Base-by-base conservation (phyloP, 805 yeast species). In the Barnettozyma sucrosica region DNA sequence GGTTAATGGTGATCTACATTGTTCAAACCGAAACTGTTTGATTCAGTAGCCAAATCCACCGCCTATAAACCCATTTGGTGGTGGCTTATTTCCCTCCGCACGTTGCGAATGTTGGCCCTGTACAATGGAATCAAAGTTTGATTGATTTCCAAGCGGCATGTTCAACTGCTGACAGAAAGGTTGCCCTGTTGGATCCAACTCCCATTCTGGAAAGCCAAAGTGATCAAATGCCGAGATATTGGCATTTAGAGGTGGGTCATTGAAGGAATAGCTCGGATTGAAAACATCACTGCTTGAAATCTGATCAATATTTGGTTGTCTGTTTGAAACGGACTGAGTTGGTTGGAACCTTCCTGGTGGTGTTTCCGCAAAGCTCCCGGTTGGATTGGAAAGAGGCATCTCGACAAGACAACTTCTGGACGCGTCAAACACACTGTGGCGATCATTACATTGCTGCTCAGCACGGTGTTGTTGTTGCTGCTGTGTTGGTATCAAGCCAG, bases 141-240 rank as follows among this genome's bases (percentile, higher is more conserved):
- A 7, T 4, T 28, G 32, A 7, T n/a, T 28, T 16, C 32, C 32
- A 9, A 28, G 7, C 4, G n/a, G 32, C 14, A 8, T 9, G 14
- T 38, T 38, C n/a, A n/a, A n/a, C 2, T 30, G 8, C 18, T 37
- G 42, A 38, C 38, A 37, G 11, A 44, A 30, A 16, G 23, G 24
- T 23, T 16, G 33, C 11, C 30, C 41, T 36, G 46, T 13, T 20
- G 44, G 26, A n/a, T 30, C 36, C 37, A 28, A 14, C 16, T 46
- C 48, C 48, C 48, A 46, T 18, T 46, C 48, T 4, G 45, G 42
- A 16, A 46, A 21, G 1, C 45, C 45, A n/a, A 36, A 26, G 8
- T 36, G 45, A 6, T 46, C 48, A 36, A 41, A 36, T 3, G 45
- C 21, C 3, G 41, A 7, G 19, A 46, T 13, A 30, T 36, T 41